Evolutionary conservation across 805 yeast species (phyloP).

Genomic region (Spathaspora arborariae): DNA sequence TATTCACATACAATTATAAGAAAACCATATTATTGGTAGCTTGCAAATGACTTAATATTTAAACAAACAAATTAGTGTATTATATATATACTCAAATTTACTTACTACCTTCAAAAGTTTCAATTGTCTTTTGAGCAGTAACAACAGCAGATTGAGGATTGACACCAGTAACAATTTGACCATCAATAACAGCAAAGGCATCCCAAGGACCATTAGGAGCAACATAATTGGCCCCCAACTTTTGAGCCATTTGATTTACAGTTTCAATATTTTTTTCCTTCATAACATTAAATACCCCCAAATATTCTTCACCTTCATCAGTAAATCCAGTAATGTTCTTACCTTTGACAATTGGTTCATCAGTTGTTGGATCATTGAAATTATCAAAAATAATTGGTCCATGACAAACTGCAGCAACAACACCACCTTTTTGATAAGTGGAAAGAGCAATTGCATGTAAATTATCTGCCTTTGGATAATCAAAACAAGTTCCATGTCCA

Average conservation of each 20-base stretch:
- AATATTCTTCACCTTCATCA: slow-evolving; percentile 45
- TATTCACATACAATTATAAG: no score
- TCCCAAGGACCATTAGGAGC: slow-evolving; percentile 51
- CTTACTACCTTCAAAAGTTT: slow-evolving; percentile 7
- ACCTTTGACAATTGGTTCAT: slow-evolving; percentile 46
- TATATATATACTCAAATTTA: neutral
- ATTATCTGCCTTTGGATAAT: slow-evolving; percentile 49
- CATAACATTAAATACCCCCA: slow-evolving; percentile 19
- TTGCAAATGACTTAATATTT: no score
- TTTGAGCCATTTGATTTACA: slow-evolving; percentile 34
- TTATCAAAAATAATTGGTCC: slow-evolving; percentile 60
- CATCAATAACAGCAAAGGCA: slow-evolving; percentile 49
- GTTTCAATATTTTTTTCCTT: slow-evolving; percentile 24
- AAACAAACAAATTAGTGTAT: neutral
- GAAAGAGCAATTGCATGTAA: slow-evolving; percentile 44
- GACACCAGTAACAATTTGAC: slow-evolving; percentile 59
- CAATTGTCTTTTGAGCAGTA: slow-evolving; percentile 42
- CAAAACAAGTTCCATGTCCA: slow-evolving; percentile 62
- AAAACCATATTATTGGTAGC: no score
- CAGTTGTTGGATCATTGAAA: slow-evolving; percentile 38
- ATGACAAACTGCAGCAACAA: slow-evolving; percentile 64
- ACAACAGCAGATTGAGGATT: slow-evolving; percentile 57
- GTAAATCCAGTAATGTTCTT: slow-evolving; percentile 60
- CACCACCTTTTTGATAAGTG: slow-evolving; percentile 50
- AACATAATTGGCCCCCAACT: slow-evolving; percentile 41